Percentiles rank a stretch among this genome's conserved stretches.
Conservation (phyloP, 345 rosid genomes). For the Pelargonium nanum region DNA sequence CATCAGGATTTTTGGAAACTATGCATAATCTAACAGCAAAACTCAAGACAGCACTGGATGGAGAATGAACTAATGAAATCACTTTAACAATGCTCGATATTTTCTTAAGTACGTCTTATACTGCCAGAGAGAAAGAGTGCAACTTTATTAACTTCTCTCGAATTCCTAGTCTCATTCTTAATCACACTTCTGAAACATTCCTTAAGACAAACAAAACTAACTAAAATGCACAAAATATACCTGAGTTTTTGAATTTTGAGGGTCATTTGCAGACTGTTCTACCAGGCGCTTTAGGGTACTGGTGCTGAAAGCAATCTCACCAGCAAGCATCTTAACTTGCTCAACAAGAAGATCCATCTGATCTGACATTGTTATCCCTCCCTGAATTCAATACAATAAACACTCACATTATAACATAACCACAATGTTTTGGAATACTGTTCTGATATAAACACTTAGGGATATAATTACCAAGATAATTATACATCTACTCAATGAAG, state of each 20-base stretch:
- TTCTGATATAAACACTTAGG: too few species aligned
- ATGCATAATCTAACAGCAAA: not conserved
- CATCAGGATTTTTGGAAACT: conserved; percentile 4
- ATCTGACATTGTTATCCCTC: conserved; percentile 57
- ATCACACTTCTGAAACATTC: not conserved
- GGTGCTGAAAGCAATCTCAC: conserved; percentile 84
- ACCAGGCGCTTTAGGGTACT: conserved; percentile 93
- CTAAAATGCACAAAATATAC: conserved; percentile 18
- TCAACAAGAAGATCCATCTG: conserved; percentile 95
- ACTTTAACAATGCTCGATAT: not conserved
- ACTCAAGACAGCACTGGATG: not conserved
- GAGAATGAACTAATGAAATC: not conserved
- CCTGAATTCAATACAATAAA: conserved; percentile 30
- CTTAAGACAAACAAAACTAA: not conserved
- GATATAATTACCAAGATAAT: not conserved
- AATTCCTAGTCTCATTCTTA: not conserved
- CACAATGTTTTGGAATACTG: too few species aligned
- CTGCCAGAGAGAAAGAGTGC: not conserved
- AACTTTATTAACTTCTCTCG: not conserved
- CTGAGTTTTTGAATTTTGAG: conserved; percentile 70
- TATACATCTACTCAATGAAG: not conserved
- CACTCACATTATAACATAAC: not conserved
- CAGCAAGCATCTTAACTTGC: conserved; percentile 99
- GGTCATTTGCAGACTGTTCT: conserved; percentile 83
- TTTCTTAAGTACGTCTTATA: not conserved